Percentiles rank a stretch among this genome's conserved stretches.
These are phyloP conservation scores for Omphalea diandra DNA, from an alignment of 441 rosid genomes.

Conservation along the genomic window DNA sequence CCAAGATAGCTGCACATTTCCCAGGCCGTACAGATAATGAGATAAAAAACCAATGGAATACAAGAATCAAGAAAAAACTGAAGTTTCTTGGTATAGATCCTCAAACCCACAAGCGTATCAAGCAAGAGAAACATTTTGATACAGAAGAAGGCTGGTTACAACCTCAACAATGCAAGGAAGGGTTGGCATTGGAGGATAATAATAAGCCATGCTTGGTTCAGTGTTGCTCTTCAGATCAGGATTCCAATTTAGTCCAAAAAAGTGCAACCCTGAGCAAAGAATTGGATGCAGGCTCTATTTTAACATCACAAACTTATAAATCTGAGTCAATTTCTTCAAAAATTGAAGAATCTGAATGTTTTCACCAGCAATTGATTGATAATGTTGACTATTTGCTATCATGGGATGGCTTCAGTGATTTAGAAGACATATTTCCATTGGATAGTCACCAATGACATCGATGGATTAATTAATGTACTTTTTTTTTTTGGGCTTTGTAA, in stretches of 20 bases:
- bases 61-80: constrained; percentile 25
- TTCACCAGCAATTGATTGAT: constrained; percentile 11
- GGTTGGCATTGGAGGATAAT: not conserved
- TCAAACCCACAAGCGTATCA: not conserved
- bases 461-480: not conserved
- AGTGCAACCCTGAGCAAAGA: constrained; percentile 5
- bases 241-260: not conserved
- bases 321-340: constrained; percentile 23
- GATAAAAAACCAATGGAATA: constrained; percentile 27
- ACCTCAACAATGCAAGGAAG: not conserved
- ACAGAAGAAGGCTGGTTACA: not conserved
- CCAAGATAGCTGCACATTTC: constrained; percentile 25
- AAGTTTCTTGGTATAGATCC: constrained; percentile 12
- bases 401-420: constrained; percentile 23
- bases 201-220: not conserved
- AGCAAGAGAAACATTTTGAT: not conserved
- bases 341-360: constrained; percentile 6
- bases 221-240: not conserved
- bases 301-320: not conserved
- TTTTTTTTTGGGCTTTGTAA: not conserved
- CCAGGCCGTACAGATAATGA: constrained; percentile 29
- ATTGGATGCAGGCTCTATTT: not conserved
- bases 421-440: constrained; percentile 18
- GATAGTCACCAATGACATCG: not conserved
- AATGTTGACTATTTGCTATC: constrained; percentile 14